Evolutionary conservation across 2,329 filamentous ascomycete species (phyloP).

Genomic region (Aspergillus calidoustus): DNA sequence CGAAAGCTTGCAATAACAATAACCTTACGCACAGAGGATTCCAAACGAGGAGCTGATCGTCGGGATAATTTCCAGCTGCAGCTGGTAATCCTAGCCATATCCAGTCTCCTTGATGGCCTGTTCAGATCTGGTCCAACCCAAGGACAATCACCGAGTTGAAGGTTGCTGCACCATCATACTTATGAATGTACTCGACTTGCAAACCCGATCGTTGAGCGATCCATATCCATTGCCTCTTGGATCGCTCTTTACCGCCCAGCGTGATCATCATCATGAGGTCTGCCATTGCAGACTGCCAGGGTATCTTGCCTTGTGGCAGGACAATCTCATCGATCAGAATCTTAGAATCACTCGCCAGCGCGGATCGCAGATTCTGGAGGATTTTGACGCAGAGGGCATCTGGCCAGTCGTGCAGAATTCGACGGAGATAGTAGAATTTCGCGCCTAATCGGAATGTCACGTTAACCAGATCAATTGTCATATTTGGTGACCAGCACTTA

Average conservation of each 20-base stretch:
- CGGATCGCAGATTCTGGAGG: conserved; percentile 34
- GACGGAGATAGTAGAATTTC: conserved; percentile 35
- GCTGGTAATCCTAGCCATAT: background rate
- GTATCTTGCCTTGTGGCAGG: conserved; percentile 36
- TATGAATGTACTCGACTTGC: background rate
- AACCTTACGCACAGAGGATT: too few relatives aligned
- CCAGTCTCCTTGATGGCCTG: background rate
- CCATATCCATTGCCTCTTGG: conserved; percentile 5
- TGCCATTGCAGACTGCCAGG: conserved; percentile 24
- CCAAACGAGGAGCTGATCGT: background rate
- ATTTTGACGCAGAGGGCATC: conserved; percentile 32
- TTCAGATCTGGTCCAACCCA: background rate
- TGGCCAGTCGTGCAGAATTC: conserved; percentile 36
- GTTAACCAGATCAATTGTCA: conserved; percentile 24
- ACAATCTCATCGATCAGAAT: conserved; percentile 53
- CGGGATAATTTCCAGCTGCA: background rate
- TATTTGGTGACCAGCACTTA: background rate
- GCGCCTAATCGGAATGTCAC: conserved; percentile 32
- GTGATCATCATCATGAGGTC: conserved; percentile 28
- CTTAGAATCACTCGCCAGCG: conserved; percentile 31
- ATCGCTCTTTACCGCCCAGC: conserved; percentile 7
- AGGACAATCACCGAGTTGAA: background rate
- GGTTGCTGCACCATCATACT: background rate
- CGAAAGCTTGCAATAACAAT: background rate
- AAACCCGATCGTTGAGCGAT: background rate